Evolutionary conservation across 495 filamentous ascomycete genomes (phyloP), one percentile per base, ranked within the genome.

Genomic region (Penicillium manginii): DNA sequence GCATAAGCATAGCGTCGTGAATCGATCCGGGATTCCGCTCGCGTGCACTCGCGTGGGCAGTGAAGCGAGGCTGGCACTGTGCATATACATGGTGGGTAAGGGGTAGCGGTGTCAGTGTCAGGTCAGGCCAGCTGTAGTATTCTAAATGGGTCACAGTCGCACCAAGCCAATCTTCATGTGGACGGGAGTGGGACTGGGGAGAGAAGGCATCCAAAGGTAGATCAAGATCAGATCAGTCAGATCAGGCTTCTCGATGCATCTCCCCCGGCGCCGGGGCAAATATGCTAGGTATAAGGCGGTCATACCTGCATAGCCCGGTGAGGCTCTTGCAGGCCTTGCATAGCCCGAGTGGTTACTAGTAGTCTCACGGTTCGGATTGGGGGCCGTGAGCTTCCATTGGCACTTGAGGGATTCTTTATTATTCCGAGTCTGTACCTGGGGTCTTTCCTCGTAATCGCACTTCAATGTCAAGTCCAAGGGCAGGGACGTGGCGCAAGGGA

Each of bases 151-250:
- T 45, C 40, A 21, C 40, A 17, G 35, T n/a, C 15, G 12, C 3
- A 19, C n/a, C 40, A 45, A 17, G 0, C n/a, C 40, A 18, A 21
- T 45, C 40, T 17, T 45, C 40, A 45, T 45, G 40, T 45, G 18
- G 40, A n/a, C 40, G 26, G 9, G 26, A 29, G 26, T 29, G 2
- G 26, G 23, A 26, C 4, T 26, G 26, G 26, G 9, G 26, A 21
- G 18, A 10, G n/a, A 17, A 45, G 40, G 40, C 40, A 0, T 14
- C 35, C 35, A 21, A 45, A 29, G 2, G n/a, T n/a, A n/a, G n/a
- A n/a, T n/a, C n/a, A n/a, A n/a, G n/a, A n/a, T n/a, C n/a, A 45
- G 40, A 45, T 19, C n/a, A 15, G 40, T 45, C 40, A 45, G 40
- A 45, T 45, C 18, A 45, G 40, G 40, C 40, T 19, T 45, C 17